phyloP scores from a whole-genome alignment of 2,329 filamentous ascomycete species.

The Anisogramma anomala region DNA sequence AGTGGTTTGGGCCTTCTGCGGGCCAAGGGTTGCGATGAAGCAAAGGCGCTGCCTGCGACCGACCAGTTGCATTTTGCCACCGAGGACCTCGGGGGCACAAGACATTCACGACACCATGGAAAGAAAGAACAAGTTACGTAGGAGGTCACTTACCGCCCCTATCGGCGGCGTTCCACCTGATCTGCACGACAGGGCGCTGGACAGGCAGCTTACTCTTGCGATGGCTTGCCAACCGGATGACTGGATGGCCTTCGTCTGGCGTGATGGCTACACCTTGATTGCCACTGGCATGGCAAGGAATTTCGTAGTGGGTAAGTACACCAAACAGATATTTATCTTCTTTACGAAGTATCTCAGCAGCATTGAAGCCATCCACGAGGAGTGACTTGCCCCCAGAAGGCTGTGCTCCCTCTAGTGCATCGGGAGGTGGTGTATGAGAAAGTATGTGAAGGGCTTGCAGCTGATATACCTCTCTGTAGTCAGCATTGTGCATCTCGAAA shows the following conservation, averaged over 20 bases:
- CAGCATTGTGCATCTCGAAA: too few relatives aligned
- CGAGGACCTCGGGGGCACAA: too few relatives aligned
- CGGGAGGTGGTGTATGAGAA: slow-evolving; percentile 54
- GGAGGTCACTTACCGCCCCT: slow-evolving; percentile 37
- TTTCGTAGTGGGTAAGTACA: too few relatives aligned
- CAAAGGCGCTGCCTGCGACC: too few relatives aligned
- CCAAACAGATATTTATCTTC: too few relatives aligned
- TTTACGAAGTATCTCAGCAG: slow-evolving; percentile 48
- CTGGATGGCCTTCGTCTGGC: slow-evolving; percentile 57
- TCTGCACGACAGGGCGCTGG: slow-evolving; percentile 13
- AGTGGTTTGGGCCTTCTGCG: too few relatives aligned
- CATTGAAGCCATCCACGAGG: slow-evolving; percentile 77
- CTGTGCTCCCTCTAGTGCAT: slow-evolving; percentile 18
- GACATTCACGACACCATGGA: too few relatives aligned
- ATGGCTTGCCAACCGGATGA: slow-evolving; percentile 48
- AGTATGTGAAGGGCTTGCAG: slow-evolving; percentile 89
- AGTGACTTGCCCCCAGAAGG: slow-evolving; percentile 60
- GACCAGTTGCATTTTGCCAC: too few relatives aligned
- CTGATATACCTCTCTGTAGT: too few relatives aligned
- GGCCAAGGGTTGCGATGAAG: too few relatives aligned
- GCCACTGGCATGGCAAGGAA: slow-evolving; percentile 80
- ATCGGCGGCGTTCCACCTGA: slow-evolving; percentile 93
- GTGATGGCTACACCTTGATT: slow-evolving; percentile 74
- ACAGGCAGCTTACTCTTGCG: neutral
- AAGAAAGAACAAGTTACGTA: too few relatives aligned